A percentile compares a stretch with the other conserved stretches of the same genome.
These are phyloP conservation scores for Fusarium albosuccineum DNA, from an alignment of 2,329 filamentous ascomycete species.

Conservation along the genomic window DNA sequence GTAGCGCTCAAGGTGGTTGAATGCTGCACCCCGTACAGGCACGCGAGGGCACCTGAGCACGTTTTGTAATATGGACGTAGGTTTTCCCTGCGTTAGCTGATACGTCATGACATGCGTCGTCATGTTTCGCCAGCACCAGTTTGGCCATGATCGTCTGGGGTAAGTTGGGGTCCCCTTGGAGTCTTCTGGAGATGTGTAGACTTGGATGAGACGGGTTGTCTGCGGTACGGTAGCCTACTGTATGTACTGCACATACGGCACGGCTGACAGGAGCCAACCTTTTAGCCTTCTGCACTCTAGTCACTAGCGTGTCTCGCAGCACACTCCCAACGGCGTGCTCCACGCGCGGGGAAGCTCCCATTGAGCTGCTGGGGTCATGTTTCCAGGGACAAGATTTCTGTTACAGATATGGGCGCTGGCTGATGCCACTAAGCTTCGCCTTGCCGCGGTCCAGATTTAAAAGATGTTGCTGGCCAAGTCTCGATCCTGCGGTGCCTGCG, in stretches of 20 bases:
- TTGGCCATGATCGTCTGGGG: slow-evolving; percentile 37
- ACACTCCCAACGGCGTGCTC: slow-evolving; percentile 31
- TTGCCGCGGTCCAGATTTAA: background rate
- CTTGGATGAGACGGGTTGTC: slow-evolving; percentile 7
- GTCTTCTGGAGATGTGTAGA: background rate
- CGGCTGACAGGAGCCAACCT: slow-evolving; percentile 1
- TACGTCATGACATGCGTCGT: slow-evolving; percentile 42
- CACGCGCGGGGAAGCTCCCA: slow-evolving; percentile 20
- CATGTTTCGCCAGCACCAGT: slow-evolving; percentile 41
- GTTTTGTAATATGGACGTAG: slow-evolving; percentile 4
- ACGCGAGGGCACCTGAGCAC: slow-evolving; percentile 16
- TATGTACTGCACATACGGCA: background rate
- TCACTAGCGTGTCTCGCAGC: too few relatives aligned
- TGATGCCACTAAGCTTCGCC: too few relatives aligned
- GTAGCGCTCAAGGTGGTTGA: background rate
- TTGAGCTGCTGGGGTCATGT: slow-evolving; percentile 10
- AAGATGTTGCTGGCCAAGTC: slow-evolving; percentile 33
- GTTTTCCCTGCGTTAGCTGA: slow-evolving; percentile 17
- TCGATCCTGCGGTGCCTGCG: slow-evolving; percentile 30
- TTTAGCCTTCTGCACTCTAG: too few relatives aligned
- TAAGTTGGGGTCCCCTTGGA: slow-evolving; percentile 16
- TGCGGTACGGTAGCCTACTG: too few relatives aligned
- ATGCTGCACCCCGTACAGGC: slow-evolving; percentile 18
- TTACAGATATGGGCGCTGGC: too few relatives aligned
- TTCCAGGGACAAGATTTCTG: background rate